Conservation (phyloP, 2,329 filamentous ascomycete genomes). For the Malbranchea cinnamomea region DNA sequence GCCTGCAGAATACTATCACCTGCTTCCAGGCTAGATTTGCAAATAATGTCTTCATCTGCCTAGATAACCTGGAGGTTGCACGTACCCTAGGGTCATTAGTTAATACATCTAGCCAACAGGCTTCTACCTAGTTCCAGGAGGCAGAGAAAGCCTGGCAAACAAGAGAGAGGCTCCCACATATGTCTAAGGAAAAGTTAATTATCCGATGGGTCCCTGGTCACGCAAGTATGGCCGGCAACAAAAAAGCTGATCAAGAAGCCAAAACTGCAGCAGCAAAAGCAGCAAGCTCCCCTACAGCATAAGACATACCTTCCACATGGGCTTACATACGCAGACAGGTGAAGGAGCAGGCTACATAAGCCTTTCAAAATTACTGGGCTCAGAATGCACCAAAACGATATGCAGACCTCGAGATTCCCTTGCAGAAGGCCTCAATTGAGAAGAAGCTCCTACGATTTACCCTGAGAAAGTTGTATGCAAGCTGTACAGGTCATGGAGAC, state of each 20-base stretch:
- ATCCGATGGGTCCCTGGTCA: slow-evolving; percentile 2
- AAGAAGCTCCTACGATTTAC: too few species aligned
- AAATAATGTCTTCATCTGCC: neutral
- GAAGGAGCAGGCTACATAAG: neutral
- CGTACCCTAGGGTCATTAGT: neutral
- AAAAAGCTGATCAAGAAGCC: slow-evolving; percentile 1
- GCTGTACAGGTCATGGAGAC: slow-evolving; percentile 1
- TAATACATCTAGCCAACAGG: slow-evolving; percentile 1
- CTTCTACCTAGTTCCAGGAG: neutral
- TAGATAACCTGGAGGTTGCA: slow-evolving; percentile 3
- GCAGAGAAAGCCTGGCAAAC: neutral
- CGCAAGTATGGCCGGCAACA: neutral
- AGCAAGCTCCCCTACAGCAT: neutral
- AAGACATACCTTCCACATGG: neutral
- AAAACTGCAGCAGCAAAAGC: slow-evolving; percentile 1
- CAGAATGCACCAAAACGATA: neutral
- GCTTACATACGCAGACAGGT: too few species aligned
- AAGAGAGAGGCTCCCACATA: neutral
- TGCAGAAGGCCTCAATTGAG: neutral
- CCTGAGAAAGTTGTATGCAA: too few species aligned
- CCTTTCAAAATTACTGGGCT: neutral
- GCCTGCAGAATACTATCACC: neutral
- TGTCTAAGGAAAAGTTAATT: neutral
- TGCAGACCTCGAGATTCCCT: neutral
- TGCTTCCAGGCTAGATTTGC: neutral